Conservation (phyloP, 257 asterid species). For the Petunia secreta region DNA sequence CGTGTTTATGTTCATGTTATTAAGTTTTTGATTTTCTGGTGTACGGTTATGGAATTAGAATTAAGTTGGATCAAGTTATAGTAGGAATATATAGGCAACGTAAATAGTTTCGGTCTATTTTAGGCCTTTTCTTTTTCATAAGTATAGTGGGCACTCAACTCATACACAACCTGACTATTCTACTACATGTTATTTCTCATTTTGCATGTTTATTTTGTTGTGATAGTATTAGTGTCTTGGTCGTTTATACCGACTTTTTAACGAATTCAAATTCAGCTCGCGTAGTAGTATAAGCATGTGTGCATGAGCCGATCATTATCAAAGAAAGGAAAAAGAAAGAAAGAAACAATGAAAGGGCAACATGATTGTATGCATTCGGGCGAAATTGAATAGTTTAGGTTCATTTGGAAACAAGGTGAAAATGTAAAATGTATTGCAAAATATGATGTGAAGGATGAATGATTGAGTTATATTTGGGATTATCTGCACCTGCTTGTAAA, state of each 20-base stretch:
- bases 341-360: background rate
- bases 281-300: background rate
- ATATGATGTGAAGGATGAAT: background rate
- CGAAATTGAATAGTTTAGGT: background rate
- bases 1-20: no score
- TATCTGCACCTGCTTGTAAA: background rate
- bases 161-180: no score
- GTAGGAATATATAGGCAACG: no score
- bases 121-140: no score
- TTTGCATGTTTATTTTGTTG: background rate
- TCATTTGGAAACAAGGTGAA: background rate
- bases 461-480: background rate
- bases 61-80: no score
- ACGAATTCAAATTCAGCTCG: background rate
- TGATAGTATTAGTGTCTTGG: background rate
- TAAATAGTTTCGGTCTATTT: no score
- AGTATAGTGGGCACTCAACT: no score
- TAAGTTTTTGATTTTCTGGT: no score
- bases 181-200: background rate
- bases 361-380: no score
- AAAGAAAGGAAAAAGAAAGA: no score
- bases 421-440: background rate
- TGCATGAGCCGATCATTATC: background rate
- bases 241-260: background rate
- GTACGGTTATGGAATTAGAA: no score